These are phyloP conservation scores for Podospora australis DNA, from an alignment of 495 filamentous ascomycete species.

Conservation along the genomic window DNA sequence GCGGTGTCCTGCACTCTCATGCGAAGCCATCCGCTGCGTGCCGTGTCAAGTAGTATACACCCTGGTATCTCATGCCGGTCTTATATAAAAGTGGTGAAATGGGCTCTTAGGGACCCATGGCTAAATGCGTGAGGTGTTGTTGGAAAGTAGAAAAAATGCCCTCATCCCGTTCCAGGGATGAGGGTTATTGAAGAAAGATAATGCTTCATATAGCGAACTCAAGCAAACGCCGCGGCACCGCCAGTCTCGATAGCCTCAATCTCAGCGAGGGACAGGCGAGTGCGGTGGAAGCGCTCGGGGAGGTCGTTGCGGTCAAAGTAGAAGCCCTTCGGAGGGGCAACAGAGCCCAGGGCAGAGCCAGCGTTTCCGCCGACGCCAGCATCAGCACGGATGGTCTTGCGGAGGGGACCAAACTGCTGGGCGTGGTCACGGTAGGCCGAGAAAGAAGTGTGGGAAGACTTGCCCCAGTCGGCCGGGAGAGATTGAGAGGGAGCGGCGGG, in stretches of 20 bases:
- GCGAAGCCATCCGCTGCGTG: conserved; percentile 3
- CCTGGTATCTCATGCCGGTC: not conserved
- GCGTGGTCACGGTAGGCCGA: conserved; percentile 87
- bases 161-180: too few relatives aligned
- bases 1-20: too few relatives aligned
- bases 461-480: conserved; percentile 57
- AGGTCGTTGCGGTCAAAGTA: conserved; percentile 88
- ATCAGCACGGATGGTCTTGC: conserved; percentile 44
- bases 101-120: not conserved
- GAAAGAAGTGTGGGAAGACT: conserved; percentile 60
- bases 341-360: conserved; percentile 61
- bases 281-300: conserved; percentile 71
- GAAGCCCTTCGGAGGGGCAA: conserved; percentile 64
- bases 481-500: conserved; percentile 49
- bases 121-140: not conserved
- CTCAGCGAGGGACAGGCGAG: conserved; percentile 66
- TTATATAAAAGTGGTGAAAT: not conserved
- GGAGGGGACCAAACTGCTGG: conserved; percentile 87
- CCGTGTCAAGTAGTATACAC: not conserved
- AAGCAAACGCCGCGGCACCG: conserved; percentile 54
- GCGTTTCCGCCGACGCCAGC: conserved; percentile 57
- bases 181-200: too few relatives aligned
- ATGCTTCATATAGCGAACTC: conserved; percentile 12
- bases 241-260: conserved; percentile 94
- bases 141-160: not conserved